Base-by-base conservation (phyloP, 1,139 yeast species). In the Yarrowia galli region DNA sequence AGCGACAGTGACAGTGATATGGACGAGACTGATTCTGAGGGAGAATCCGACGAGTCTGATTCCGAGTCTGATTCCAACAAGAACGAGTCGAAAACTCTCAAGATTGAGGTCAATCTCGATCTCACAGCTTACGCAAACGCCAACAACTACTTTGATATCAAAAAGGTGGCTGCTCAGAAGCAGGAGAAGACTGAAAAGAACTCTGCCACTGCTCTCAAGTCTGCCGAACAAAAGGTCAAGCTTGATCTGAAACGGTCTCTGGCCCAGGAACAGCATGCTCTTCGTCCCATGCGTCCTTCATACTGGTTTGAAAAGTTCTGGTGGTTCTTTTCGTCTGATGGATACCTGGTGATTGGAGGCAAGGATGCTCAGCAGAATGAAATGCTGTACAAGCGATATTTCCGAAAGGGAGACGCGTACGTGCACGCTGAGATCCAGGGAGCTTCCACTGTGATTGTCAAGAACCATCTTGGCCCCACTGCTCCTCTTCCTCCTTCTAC, bases 291-390 rank as follows among this genome's bases (percentile, higher is more conserved):
- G 40, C 83, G 98, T 66, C 84, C 86, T 7, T 91, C 92, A 63
- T 89, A 82, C 74, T 93, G 98, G 91, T 96, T 96, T 79, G 99
- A 95, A 75, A 95, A 95, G 77, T 95, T 89, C 76, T 87, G 82
- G 74, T 95, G 99, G 99, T 95, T 95, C 75, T 83, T 92, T 38
- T 85, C 97, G 0, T 88, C 89, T 71, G 98, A 95, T 75, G 97
- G 97, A 0, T 92, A 91, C 74, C 80, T 95, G 67, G 91, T 96
- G 71, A 78, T 95, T 66, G 92, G 95, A 64, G 98, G 98, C 1
- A 86, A 92, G 71, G 98, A 96, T 75, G 85, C 84, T 25, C 77
- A 85, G n/a, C 98, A 95, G 75, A 84, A 86, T n/a, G 97, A 92
- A 74, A 84, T 91, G 80, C 84, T 95, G 43, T 90, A 89, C 74